phyloP scores from a whole-genome alignment of 345 rosid genomes.

The Salix udensis region DNA sequence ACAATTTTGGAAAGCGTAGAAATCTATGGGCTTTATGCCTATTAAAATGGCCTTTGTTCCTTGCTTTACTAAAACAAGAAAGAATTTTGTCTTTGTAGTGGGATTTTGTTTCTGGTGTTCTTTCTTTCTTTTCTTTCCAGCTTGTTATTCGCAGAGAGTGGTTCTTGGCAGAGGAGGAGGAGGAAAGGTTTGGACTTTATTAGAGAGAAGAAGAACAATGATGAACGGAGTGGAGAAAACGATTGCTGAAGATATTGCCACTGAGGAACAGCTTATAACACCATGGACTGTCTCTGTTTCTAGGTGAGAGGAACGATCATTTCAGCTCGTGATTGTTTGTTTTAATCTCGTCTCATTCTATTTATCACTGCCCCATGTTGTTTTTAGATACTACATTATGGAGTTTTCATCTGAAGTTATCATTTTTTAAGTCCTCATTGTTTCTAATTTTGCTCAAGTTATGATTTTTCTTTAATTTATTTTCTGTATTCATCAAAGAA shows the following conservation, averaged over 20 bases:
- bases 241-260: conserved; percentile 76
- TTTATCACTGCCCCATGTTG: background rate
- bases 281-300: conserved; percentile 91
- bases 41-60: conserved; percentile 16
- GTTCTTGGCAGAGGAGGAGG: conserved; percentile 21
- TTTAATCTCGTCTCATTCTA: background rate
- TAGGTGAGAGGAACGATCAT: conserved; percentile 44
- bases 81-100: background rate
- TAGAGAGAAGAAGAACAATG: conserved; percentile 29
- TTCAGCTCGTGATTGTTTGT: background rate
- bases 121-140: conserved; percentile 2
- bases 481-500: background rate
- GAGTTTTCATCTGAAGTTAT: background rate
- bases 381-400: background rate
- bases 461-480: background rate
- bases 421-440: background rate
- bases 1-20: background rate
- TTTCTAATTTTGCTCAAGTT: background rate
- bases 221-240: conserved; percentile 49
- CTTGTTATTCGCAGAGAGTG: conserved; percentile 23
- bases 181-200: conserved; percentile 26
- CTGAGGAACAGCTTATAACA: conserved; percentile 80
- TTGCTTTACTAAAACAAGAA: background rate
- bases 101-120: background rate
- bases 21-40: conserved; percentile 7